A percentile compares a stretch with the other conserved stretches of the same genome.
Evolutionary conservation across 176 grass and related monocot species (phyloP).

Genomic region (Phragmites australis): DNA sequence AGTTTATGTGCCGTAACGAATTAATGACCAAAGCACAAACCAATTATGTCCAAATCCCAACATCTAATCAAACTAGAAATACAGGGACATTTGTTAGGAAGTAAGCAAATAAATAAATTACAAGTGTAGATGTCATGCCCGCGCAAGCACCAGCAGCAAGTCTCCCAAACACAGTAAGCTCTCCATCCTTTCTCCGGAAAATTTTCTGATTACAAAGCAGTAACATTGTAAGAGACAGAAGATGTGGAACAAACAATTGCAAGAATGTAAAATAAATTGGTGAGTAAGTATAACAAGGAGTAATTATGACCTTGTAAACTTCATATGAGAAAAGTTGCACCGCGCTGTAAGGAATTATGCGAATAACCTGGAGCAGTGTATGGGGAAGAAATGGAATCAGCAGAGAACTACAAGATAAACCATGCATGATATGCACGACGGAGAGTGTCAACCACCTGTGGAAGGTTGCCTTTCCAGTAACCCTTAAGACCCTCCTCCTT

Average conservation of each 20-base stretch:
- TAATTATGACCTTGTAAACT: constrained; percentile 81
- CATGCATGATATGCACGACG: constrained; percentile 8
- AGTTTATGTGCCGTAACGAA: neutral
- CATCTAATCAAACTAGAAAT: constrained; percentile 28
- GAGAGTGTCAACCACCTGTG: constrained; percentile 60
- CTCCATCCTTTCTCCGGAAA: constrained; percentile 79
- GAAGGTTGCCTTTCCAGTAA: constrained; percentile 99
- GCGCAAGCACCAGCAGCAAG: constrained; percentile 95
- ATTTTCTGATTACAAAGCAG: constrained; percentile 63
- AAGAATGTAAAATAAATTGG: constrained; percentile 1
- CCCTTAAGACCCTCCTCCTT: constrained; percentile 84
- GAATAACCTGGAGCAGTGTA: constrained; percentile 74
- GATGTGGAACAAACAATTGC: constrained; percentile 7
- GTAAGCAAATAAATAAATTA: constrained; percentile 61
- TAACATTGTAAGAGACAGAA: constrained; percentile 18
- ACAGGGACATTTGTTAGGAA: neutral
- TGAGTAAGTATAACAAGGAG: neutral
- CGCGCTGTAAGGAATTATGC: constrained; percentile 89
- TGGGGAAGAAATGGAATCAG: constrained; percentile 28
- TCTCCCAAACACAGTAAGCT: constrained; percentile 88
- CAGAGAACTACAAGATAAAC: constrained; percentile 7
- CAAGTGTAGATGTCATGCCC: constrained; percentile 99
- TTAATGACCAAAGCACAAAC: neutral
- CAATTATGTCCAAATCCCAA: neutral
- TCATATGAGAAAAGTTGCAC: constrained; percentile 99